Evolutionary conservation across 192 early-diverging fungal species (phyloP), one percentile per base, ranked within the genome.

Genomic region (Podochytrium sp.): DNA sequence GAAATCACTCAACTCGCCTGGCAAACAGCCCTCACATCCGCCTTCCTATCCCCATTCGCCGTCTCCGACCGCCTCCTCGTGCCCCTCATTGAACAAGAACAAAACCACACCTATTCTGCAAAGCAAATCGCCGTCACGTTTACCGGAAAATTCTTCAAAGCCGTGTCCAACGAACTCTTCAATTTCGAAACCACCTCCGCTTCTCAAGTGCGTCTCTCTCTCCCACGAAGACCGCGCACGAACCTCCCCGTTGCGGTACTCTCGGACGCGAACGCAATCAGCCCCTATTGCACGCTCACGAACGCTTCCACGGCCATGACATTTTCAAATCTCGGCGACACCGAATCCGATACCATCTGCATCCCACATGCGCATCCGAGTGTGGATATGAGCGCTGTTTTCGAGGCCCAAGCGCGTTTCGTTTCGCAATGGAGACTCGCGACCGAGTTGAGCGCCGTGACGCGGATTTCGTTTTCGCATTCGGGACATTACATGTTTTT

Each of bases 81-180:
- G 25, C 16, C 64, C 25, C 41, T n/a, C 10, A 16, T 66, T 27
- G 64, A 66, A 50, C 27, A 16, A 23, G 49, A 43, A 29, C 64
- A 66, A 16, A 32, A 32, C 14, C 23, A 7, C 49, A 32, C 16
- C 1, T 66, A 66, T 34, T 33, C 66, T 23, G 18, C 51, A 69
- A n/a, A 30, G 6, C 18, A 69, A 51, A 69, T 33, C 2, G 66
- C 66, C 18, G 18, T n/a, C 33, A 37, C 35, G 16, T 69, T 69
- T 29, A 29, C 35, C 25, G 66, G 66, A 55, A 69, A 69, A 29
- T 69, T 55, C 38, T 69, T 51, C 3, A 69, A 69, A 35, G 66
- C 66, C 16, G 30, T 69, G 3, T 55, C 66, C 7, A 69, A 33
- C 34, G 66, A 69, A 41, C 32, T 69, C 35, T 32, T 33, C 50